Evolutionary conservation across 1,284 basidiomycete species (phyloP).

Genomic region (Neonothopanus nambi): DNA sequence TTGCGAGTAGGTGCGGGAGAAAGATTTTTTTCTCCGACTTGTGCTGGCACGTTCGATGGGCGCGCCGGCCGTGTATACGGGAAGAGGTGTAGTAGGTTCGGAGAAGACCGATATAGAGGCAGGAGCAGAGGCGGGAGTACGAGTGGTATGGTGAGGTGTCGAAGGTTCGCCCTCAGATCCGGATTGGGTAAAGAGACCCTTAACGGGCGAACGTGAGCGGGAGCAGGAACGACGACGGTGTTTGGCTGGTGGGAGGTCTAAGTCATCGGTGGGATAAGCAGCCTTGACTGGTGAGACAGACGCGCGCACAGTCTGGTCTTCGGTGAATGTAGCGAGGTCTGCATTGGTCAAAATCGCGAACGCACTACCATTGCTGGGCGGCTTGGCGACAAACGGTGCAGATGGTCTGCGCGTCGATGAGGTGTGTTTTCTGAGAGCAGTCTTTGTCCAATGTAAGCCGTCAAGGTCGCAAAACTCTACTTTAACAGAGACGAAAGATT

Average conservation of each 20-base stretch:
- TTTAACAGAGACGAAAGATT: constrained; percentile 44
- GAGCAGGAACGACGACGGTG: constrained; percentile 11
- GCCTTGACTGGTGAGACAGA: constrained; percentile 17
- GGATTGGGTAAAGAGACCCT: constrained; percentile 24
- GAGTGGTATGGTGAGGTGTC: no score
- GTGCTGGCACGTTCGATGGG: constrained; percentile 7
- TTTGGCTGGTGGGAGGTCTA: constrained; percentile 5
- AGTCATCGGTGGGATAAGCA: neutral
- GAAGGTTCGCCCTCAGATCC: no score
- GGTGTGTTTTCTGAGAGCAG: constrained; percentile 17
- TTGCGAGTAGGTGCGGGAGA: constrained; percentile 4
- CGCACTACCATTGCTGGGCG: constrained; percentile 12
- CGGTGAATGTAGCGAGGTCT: constrained; percentile 31
- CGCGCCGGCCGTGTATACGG: constrained; percentile 1
- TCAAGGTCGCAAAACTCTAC: constrained; percentile 51
- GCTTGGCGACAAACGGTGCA: neutral
- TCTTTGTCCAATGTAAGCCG: constrained; percentile 43
- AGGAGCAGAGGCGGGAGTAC: no score
- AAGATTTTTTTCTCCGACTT: neutral
- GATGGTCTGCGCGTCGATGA: constrained; percentile 8
- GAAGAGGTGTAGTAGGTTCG: neutral
- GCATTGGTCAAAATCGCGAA: constrained; percentile 34
- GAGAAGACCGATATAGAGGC: no score
- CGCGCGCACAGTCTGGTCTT: constrained; percentile 41
- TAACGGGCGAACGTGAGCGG: constrained; percentile 30